A percentile compares a stretch with the other conserved stretches of the same genome.
These are phyloP conservation scores for Oehlia diaphana DNA, from an alignment of 192 early-diverging fungal species.

Conservation along the genomic window DNA sequence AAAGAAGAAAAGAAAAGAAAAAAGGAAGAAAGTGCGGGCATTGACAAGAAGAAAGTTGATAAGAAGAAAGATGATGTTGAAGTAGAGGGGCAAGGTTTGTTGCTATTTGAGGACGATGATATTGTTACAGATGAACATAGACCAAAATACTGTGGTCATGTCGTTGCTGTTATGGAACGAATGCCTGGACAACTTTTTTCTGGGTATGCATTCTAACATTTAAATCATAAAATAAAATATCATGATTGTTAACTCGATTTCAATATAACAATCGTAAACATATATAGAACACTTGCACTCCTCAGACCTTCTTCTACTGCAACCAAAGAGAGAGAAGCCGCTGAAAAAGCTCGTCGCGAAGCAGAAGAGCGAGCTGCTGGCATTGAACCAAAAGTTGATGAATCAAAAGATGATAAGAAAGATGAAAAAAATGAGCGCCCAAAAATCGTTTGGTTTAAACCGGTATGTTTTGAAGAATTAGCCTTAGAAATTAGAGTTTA, in stretches of 20 bases:
- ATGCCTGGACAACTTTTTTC: conserved; percentile 61
- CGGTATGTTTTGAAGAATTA: conserved; percentile 45
- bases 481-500: conserved; percentile 3
- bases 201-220: conserved; percentile 36
- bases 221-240: neutral
- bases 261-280: neutral
- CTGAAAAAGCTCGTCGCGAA: conserved; percentile 34
- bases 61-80: conserved; percentile 56
- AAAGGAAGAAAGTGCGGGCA: conserved; percentile 43
- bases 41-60: conserved; percentile 41
- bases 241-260: neutral
- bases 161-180: conserved; percentile 58
- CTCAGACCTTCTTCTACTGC: conserved; percentile 36
- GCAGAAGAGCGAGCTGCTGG: conserved; percentile 42
- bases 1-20: conserved; percentile 60
- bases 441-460: conserved; percentile 79
- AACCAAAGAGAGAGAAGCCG: conserved; percentile 25
- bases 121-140: conserved; percentile 54
- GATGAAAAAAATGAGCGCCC: conserved; percentile 49
- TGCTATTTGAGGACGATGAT: conserved; percentile 49
- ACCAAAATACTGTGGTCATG: conserved; percentile 57
- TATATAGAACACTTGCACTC: conserved; percentile 36
- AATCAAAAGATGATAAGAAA: conserved; percentile 42
- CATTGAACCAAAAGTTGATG: conserved; percentile 33
- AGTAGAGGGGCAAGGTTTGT: conserved; percentile 41